Evolutionary conservation across 2,329 filamentous ascomycete genomes (phyloP).

Genomic region (Paecilomyces sp.): DNA sequence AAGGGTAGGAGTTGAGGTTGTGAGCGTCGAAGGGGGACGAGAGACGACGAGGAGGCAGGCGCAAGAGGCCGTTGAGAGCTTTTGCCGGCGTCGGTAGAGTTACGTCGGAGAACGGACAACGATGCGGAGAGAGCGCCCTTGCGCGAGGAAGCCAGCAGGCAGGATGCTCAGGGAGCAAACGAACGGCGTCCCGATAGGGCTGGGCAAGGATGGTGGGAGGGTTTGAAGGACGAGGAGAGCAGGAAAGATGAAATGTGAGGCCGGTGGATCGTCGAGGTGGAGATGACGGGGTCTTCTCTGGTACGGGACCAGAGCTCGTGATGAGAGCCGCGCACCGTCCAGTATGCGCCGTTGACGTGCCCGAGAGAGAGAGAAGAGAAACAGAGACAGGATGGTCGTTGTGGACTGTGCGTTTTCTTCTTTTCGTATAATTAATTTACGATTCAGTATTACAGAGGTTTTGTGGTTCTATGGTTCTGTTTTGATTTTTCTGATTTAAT

Average conservation of each 20-base stretch:
- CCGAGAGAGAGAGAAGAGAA: background rate
- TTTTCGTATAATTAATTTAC: too few relatives aligned
- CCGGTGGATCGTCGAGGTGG: slow-evolving; percentile 22
- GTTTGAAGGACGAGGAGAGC: slow-evolving; percentile 11
- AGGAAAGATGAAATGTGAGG: slow-evolving; percentile 20
- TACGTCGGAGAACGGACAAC: background rate
- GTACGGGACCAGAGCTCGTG: background rate
- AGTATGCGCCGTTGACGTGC: background rate
- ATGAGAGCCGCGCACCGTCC: background rate
- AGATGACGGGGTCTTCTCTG: slow-evolving; percentile 12
- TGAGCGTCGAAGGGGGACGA: background rate
- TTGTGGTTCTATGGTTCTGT: too few relatives aligned
- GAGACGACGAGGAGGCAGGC: background rate
- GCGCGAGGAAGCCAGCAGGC: background rate
- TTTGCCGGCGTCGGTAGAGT: background rate
- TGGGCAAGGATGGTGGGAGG: background rate
- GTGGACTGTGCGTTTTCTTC: background rate
- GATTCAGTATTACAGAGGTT: too few relatives aligned
- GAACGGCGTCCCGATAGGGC: background rate
- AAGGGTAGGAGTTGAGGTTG: background rate
- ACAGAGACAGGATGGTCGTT: background rate
- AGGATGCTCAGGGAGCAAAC: background rate
- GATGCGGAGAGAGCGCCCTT: background rate
- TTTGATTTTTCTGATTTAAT: too few relatives aligned
- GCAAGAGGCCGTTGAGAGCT: background rate